Evolutionary conservation across 2,329 filamentous ascomycete genomes (phyloP).

Genomic region (Paraphaeosphaeria sporulosa): DNA sequence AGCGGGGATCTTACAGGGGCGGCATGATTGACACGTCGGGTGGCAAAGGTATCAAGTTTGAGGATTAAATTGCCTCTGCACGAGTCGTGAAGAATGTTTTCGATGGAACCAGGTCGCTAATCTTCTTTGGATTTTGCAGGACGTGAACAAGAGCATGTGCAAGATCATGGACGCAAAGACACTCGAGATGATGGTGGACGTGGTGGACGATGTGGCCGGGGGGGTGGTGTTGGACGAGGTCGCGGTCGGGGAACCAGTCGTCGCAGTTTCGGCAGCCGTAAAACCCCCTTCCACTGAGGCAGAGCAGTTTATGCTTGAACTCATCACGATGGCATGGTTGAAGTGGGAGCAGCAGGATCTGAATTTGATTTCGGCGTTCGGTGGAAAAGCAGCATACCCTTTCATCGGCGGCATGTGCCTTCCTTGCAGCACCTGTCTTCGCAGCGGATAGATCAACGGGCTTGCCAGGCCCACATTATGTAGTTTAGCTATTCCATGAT

Average conservation of each 20-base stretch:
- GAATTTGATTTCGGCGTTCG: constrained; percentile 6
- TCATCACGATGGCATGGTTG: background rate
- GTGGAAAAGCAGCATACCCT: constrained; percentile 33
- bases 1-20: constrained; percentile 84
- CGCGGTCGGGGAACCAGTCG: constrained; percentile 7
- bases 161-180: background rate
- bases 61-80: constrained; percentile 65
- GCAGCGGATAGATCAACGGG: constrained; percentile 1
- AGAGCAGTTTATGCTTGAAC: background rate
- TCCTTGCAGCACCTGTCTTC: constrained; percentile 7
- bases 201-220: background rate
- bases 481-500: background rate
- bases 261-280: constrained; percentile 1
- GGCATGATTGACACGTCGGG: constrained; percentile 84
- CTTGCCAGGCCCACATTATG: background rate
- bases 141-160: background rate
- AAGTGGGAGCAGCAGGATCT: background rate
- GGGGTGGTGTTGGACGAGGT: background rate
- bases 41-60: constrained; percentile 92
- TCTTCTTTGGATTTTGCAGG: constrained; percentile 7
- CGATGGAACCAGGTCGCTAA: background rate
- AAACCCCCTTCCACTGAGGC: background rate
- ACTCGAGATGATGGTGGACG: background rate
- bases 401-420: constrained; percentile 15
- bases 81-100: background rate